These are phyloP conservation scores for Clavispora fructus DNA, from an alignment of 805 yeast species.

Conservation along the genomic window DNA sequence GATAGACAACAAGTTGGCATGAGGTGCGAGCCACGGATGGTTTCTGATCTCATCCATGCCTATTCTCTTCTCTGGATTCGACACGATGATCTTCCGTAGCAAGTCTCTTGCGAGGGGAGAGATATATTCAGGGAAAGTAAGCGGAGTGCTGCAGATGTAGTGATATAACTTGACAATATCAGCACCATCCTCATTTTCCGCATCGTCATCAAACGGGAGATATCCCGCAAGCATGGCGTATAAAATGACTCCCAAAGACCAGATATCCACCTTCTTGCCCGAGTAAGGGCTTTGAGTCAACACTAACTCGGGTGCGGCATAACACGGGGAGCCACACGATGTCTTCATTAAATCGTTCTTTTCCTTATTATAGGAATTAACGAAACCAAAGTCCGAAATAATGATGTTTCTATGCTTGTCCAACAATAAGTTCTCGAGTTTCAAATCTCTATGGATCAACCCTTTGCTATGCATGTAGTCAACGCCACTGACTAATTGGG, in stretches of 20 bases:
- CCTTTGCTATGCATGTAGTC: constrained; percentile 83
- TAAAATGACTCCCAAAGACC: constrained; percentile 94
- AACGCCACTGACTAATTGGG: constrained; percentile 91
- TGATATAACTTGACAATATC: constrained; percentile 87
- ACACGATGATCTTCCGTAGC: constrained; percentile 73
- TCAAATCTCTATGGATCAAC: constrained; percentile 71
- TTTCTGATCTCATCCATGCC: constrained; percentile 62
- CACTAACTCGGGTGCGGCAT: constrained; percentile 97
- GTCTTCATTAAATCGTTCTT: constrained; percentile 82
- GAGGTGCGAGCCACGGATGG: constrained; percentile 87
- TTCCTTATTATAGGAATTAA: constrained; percentile 65
- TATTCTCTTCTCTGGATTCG: constrained; percentile 79
- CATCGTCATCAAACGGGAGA: constrained; percentile 96
- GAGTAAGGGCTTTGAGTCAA: constrained; percentile 82
- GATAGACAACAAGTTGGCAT: constrained; percentile 74
- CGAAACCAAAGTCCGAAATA: constrained; percentile 92
- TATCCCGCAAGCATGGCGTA: constrained; percentile 98
- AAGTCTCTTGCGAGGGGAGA: constrained; percentile 88
- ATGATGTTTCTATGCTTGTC: constrained; percentile 84
- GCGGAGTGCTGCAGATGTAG: constrained; percentile 84
- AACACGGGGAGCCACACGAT: constrained; percentile 95
- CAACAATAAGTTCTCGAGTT: constrained; percentile 66
- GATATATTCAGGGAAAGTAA: constrained; percentile 93
- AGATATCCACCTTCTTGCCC: constrained; percentile 90
- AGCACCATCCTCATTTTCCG: constrained; percentile 92